Conservation (phyloP, 2,329 filamentous ascomycete species). For the Aureobasidium pullulans region DNA sequence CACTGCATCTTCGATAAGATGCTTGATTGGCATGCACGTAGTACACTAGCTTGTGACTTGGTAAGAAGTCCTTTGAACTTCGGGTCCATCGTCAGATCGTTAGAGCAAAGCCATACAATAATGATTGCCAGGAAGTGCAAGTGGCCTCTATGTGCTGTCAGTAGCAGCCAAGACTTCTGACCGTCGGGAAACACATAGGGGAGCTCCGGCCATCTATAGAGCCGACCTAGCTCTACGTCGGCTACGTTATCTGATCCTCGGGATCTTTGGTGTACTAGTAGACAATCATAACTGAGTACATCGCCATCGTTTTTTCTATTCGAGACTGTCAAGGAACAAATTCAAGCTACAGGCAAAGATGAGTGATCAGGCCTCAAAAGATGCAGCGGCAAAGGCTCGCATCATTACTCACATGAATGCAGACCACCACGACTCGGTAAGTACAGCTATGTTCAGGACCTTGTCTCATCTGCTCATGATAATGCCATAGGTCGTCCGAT, state of each 20-base stretch:
- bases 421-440: conserved; percentile 64
- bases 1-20: too few relatives aligned
- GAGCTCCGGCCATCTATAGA: too few relatives aligned
- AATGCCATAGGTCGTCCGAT: conserved; percentile 52
- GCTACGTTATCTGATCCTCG: conserved; percentile 4
- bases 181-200: neutral
- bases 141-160: neutral
- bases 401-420: conserved; percentile 82
- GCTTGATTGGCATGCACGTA: too few relatives aligned
- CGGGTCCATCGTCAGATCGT: too few relatives aligned
- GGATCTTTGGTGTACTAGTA: neutral
- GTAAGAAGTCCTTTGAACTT: too few relatives aligned
- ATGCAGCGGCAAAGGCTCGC: conserved; percentile 47
- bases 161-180: neutral
- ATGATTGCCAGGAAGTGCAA: too few relatives aligned
- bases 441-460: neutral
- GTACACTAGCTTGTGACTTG: too few relatives aligned
- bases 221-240: neutral
- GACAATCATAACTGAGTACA: neutral
- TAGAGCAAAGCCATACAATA: too few relatives aligned
- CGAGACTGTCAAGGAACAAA: neutral
- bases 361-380: conserved; percentile 26
- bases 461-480: neutral
- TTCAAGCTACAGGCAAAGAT: neutral
- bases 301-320: neutral